These are phyloP conservation scores for Epipyxis sp. DNA, from an alignment of 108 stramenopile species.

Conservation along the genomic window DNA sequence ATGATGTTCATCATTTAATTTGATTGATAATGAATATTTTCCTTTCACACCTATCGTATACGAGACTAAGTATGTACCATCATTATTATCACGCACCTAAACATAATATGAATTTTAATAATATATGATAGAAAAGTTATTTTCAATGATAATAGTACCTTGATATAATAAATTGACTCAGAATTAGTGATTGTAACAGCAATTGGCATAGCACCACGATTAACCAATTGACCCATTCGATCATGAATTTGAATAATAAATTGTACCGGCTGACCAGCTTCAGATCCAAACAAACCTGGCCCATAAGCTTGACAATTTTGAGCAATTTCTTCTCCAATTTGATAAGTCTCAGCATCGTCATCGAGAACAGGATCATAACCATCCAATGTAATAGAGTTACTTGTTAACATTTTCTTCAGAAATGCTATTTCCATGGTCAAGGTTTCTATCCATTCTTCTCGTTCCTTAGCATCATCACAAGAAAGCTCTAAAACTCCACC, in stretches of 20 bases:
- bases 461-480: background rate
- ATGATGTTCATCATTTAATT: slow-evolving; percentile 23
- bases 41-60: background rate
- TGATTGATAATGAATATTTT: background rate
- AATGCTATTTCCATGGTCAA: background rate
- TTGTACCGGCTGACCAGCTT: background rate
- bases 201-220: background rate
- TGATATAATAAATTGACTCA: slow-evolving; percentile 4
- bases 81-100: background rate
- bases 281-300: slow-evolving; percentile 17
- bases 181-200: slow-evolving; percentile 8
- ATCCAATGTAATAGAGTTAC: background rate
- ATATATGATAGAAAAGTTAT: slow-evolving; percentile 1
- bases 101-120: background rate
- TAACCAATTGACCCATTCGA: background rate
- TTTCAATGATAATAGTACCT: too few relatives aligned
- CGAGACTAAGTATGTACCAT: background rate
- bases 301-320: slow-evolving; percentile 29
- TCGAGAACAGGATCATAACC: slow-evolving; percentile 29
- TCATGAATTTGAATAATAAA: slow-evolving; percentile 12
- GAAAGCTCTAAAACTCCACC: slow-evolving; percentile 7
- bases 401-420: background rate
- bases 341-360: background rate
- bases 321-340: slow-evolving; percentile 12
- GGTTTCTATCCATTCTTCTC: slow-evolving; percentile 22